A percentile compares a stretch with the other conserved stretches of the same genome.
Conservation (phyloP, 805 yeast species). For the Cyberlindnera saturnus region DNA sequence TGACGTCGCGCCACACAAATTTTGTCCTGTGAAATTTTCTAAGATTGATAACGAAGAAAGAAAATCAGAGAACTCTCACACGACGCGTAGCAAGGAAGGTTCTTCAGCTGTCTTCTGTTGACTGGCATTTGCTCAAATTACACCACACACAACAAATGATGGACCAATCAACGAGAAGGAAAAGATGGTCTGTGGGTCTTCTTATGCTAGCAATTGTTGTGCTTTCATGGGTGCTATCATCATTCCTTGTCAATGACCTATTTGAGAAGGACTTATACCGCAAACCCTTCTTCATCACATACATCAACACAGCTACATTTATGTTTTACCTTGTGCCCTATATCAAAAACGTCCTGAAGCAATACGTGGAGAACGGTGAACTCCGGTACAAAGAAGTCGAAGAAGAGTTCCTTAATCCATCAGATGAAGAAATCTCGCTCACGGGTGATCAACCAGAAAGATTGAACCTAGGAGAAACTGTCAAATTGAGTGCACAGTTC, state of each 20-base stretch:
- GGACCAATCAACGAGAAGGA: slow-evolving; percentile 12
- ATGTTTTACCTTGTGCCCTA: slow-evolving; percentile 69
- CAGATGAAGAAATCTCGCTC: slow-evolving; percentile 25
- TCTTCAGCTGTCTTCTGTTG: neutral
- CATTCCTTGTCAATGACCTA: slow-evolving; percentile 74
- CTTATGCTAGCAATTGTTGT: slow-evolving; percentile 70
- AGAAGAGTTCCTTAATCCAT: slow-evolving; percentile 12
- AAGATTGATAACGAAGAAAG: no score
- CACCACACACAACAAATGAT: neutral
- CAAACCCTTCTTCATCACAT: slow-evolving; percentile 91
- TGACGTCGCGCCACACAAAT: no score
- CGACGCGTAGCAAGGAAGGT: no score
- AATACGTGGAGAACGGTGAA: slow-evolving; percentile 25
- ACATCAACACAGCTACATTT: slow-evolving; percentile 83
- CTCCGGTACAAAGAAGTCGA: slow-evolving; percentile 21
- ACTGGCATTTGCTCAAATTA: neutral
- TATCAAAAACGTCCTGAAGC: slow-evolving; percentile 21
- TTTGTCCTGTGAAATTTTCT: no score
- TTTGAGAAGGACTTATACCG: slow-evolving; percentile 65
- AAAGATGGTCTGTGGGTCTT: slow-evolving; percentile 71
- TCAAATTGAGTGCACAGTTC: slow-evolving; percentile 70
- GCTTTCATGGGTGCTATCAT: slow-evolving; percentile 84
- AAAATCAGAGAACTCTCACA: no score
- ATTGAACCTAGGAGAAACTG: slow-evolving; percentile 55
- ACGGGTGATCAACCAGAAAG: slow-evolving; percentile 14